These are phyloP conservation scores for Smallanthus sonchifolius DNA, from an alignment of 129 eudicot species.

Conservation along the genomic window DNA sequence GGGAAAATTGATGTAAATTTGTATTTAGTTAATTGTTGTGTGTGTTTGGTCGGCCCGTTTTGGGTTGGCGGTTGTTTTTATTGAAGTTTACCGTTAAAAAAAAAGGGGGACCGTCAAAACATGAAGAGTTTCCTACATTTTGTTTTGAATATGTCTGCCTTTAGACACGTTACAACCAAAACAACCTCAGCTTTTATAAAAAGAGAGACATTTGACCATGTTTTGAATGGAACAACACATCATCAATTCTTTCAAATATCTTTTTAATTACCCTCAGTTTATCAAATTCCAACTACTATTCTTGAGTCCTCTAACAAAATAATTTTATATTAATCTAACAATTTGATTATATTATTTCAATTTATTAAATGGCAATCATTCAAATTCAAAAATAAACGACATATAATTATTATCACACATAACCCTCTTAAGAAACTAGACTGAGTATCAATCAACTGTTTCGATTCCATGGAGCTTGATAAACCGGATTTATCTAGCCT, in stretches of 20 bases:
- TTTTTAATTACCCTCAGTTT: slow-evolving; percentile 4
- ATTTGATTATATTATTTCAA: no score
- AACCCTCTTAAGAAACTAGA: no score
- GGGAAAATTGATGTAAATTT: no score
- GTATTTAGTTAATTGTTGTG: no score
- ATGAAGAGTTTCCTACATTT: slow-evolving; percentile 30
- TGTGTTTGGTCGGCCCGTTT: no score
- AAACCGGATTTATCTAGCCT: no score
- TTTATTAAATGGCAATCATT: not conserved
- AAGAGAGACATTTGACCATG: slow-evolving; percentile 30
- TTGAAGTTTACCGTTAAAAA: no score
- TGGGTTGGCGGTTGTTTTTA: no score
- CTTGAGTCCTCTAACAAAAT: slow-evolving; percentile 12
- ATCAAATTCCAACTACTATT: not conserved
- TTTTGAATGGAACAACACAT: slow-evolving; percentile 27
- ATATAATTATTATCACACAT: not conserved
- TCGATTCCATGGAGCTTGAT: no score
- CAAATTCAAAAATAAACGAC: not conserved
- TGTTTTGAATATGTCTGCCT: slow-evolving; percentile 37
- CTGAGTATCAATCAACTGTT: no score
- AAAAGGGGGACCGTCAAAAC: slow-evolving; percentile 29
- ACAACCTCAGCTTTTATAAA: slow-evolving; percentile 31
- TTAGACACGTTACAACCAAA: slow-evolving; percentile 39
- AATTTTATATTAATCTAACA: not conserved
- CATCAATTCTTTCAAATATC: slow-evolving; percentile 11